phyloP scores from a whole-genome alignment of 768 basidiomycete genomes.

The Suillus weaverae region DNA sequence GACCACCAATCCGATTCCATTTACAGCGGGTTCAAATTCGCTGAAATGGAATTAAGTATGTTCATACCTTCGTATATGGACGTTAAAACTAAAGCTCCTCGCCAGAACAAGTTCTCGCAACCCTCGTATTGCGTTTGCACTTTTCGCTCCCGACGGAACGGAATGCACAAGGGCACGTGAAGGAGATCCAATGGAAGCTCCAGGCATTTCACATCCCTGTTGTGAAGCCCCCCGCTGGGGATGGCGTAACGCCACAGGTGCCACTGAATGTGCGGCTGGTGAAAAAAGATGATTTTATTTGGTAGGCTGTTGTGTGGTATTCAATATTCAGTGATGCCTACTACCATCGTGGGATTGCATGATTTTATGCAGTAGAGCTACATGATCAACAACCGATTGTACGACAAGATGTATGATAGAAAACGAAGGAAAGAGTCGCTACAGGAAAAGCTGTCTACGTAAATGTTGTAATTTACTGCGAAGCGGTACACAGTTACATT shows the following conservation, averaged over 20 bases:
- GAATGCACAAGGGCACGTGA: constrained; percentile 11
- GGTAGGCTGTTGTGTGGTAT: not conserved
- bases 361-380: not conserved
- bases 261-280: not conserved
- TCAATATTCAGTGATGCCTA: not conserved
- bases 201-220: constrained; percentile 28
- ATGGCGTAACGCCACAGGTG: constrained; percentile 18
- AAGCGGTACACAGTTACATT: not conserved
- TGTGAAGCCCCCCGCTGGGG: constrained; percentile 24
- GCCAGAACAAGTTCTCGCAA: not conserved
- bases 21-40: constrained; percentile 1
- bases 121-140: constrained; percentile 13
- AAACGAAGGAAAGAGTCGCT: not conserved
- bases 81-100: not conserved
- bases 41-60: constrained; percentile 4
- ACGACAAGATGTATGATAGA: not conserved
- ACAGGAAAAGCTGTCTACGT: not conserved
- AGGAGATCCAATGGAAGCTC: constrained; percentile 28
- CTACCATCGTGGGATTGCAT: not conserved
- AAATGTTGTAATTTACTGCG: not conserved
- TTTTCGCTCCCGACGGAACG: constrained; percentile 21
- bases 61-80: not conserved
- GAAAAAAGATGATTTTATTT: not conserved
- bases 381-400: not conserved
- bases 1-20: not conserved